Conservation (phyloP, 2,329 filamentous ascomycete species). For the Akanthomyces lecanii region DNA sequence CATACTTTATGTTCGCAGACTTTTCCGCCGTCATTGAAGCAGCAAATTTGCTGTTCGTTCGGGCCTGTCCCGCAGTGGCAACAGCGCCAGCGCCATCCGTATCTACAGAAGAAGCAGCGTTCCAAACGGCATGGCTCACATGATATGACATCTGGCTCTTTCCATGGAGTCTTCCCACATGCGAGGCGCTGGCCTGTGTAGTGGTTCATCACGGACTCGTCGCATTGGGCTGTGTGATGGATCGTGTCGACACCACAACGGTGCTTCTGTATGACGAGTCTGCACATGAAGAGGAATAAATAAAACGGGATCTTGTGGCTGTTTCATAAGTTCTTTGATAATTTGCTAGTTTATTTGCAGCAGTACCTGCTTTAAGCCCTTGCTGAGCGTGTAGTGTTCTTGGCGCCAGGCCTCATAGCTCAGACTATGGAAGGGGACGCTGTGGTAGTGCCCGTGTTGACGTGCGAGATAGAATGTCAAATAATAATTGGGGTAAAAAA, state of each 20-base stretch:
- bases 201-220: not conserved
- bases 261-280: not conserved
- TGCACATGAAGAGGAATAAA: not conserved
- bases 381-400: not conserved
- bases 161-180: not conserved
- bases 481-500: not conserved
- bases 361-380: not conserved
- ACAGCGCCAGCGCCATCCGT: slow-evolving; percentile 11
- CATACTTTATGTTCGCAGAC: slow-evolving; percentile 1
- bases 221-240: not conserved
- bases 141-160: not conserved
- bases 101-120: slow-evolving; percentile 7
- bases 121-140: not conserved
- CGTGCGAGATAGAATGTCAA: not conserved
- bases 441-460: not conserved
- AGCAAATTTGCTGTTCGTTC: not conserved
- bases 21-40: not conserved
- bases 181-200: not conserved
- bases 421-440: not conserved
- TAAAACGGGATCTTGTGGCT: not conserved
- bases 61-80: slow-evolving; percentile 13
- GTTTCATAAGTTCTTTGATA: too few relatives aligned
- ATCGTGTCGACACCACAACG: slow-evolving; percentile 5
- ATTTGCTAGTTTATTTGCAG: not conserved
- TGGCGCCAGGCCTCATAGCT: not conserved